Evolutionary conservation across 1,284 basidiomycete genomes (phyloP).

Genomic region (Austropuccinia psidii): DNA sequence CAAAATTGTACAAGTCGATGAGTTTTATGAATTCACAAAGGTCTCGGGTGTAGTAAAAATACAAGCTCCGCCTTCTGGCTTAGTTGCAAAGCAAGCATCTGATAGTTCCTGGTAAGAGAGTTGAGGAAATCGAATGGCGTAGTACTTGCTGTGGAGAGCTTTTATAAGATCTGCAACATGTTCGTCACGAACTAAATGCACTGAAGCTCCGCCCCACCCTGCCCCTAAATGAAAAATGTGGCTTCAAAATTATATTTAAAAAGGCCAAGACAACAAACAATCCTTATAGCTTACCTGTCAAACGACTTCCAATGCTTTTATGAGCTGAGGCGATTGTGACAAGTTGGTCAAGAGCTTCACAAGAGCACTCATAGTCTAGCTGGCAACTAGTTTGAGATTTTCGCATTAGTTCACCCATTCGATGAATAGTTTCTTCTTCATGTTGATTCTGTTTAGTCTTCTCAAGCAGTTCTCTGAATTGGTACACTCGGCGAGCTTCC

Average conservation of each 20-base stretch:
- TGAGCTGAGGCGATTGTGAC: slow-evolving; percentile 56
- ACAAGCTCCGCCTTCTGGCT: slow-evolving; percentile 66
- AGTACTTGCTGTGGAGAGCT: slow-evolving; percentile 57
- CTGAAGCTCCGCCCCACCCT: slow-evolving; percentile 83
- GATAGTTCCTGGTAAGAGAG: slow-evolving; percentile 58
- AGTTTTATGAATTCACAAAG: too few relatives aligned
- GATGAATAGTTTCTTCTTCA: slow-evolving; percentile 39
- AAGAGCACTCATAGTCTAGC: slow-evolving; percentile 66
- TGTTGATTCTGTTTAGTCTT: background rate
- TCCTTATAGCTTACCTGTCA: slow-evolving; percentile 55
- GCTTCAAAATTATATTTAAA: background rate
- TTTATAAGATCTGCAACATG: slow-evolving; percentile 62
- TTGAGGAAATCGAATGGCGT: slow-evolving; percentile 54
- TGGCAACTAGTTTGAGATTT: slow-evolving; percentile 64
- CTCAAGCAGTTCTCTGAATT: background rate
- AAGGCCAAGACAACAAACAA: background rate
- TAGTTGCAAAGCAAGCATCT: slow-evolving; percentile 73
- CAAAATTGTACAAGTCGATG: too few relatives aligned
- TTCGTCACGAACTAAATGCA: slow-evolving; percentile 67
- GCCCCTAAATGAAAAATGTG: slow-evolving; percentile 54
- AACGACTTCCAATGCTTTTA: slow-evolving; percentile 67
- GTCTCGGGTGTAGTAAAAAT: slow-evolving; percentile 21
- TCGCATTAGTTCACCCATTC: slow-evolving; percentile 68
- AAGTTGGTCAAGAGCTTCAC: slow-evolving; percentile 65
- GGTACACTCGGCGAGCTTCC: slow-evolving; percentile 16